A percentile compares a stretch with the other conserved stretches of the same genome.
Evolutionary conservation across 441 rosid genomes (phyloP).

Genomic region (Euphorbia corollata): DNA sequence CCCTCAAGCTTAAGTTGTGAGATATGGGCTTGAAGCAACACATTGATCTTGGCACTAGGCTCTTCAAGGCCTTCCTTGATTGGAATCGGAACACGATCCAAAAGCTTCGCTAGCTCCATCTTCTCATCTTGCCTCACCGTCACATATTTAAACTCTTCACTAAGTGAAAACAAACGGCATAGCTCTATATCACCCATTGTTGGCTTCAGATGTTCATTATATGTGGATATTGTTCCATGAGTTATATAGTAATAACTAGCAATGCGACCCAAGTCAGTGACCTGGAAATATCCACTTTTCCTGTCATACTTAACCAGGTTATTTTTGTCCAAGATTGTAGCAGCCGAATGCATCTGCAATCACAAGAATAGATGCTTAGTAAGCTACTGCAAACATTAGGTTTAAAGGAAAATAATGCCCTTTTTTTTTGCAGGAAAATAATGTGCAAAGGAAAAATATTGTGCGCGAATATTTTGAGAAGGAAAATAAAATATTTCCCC

Average conservation of each 20-base stretch:
- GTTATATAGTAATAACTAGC: slow-evolving; percentile 88
- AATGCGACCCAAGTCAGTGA: slow-evolving; percentile 90
- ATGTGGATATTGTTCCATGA: slow-evolving; percentile 86
- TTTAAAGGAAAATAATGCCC: too few relatives aligned
- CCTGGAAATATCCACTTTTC: slow-evolving; percentile 92
- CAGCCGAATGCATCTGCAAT: slow-evolving; percentile 82
- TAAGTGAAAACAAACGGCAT: slow-evolving; percentile 66
- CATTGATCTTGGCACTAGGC: slow-evolving; percentile 94
- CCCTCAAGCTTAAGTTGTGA: slow-evolving; percentile 96
- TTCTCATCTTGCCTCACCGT: slow-evolving; percentile 96
- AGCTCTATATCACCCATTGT: slow-evolving; percentile 95
- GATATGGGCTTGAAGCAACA: slow-evolving; percentile 85
- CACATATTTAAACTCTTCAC: slow-evolving; percentile 91
- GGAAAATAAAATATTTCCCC: too few relatives aligned
- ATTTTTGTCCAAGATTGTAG: slow-evolving; percentile 73
- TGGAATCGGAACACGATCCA: slow-evolving; percentile 90
- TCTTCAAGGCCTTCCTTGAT: slow-evolving; percentile 92
- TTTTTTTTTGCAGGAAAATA: too few relatives aligned
- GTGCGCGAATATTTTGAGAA: too few relatives aligned
- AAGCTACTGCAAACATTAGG: neutral
- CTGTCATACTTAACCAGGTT: slow-evolving; percentile 84
- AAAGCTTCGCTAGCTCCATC: slow-evolving; percentile 90
- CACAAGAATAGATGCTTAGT: neutral
- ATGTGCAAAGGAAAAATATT: too few relatives aligned
- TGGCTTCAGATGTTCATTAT: slow-evolving; percentile 88